Evolutionary conservation across 768 basidiomycete species (phyloP), one percentile per base, ranked within the genome.

Genomic region (Tylopilus sp.): DNA sequence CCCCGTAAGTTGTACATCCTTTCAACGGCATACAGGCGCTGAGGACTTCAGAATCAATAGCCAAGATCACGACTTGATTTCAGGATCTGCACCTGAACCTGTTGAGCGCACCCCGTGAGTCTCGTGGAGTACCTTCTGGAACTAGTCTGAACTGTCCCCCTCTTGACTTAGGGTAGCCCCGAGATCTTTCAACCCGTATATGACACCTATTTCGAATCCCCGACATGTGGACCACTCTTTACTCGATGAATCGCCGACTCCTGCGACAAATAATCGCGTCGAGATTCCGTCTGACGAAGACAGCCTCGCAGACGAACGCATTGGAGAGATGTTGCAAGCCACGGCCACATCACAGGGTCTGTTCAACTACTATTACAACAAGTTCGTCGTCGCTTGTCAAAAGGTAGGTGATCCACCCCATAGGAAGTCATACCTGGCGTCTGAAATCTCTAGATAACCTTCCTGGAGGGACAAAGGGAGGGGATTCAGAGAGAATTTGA

Each of bases 191-290:
- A 67, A 65, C 44, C 65, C 63, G 1, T 65, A 65, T 36, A 43
- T 65, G 65, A 65, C 64, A 19, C 64, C 64, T 0, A 1, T 65
- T 24, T 65, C 62, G n/a, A 64, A 67, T 41, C 54, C 65, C 19
- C 59, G 64, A 33, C 47, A 33, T 21, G 41, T 26, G 5, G 38
- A 44, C 34, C n/a, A 50, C 21, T 49, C 40, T 42, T 38, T 21
- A 10, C 37, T 37, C 14, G 12, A 45, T 16, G 17, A 22, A 2
- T 50, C 62, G 16, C 64, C 57, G 4, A 59, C 45, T n/a, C 42
- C 45, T 24, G 30, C 34, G 33, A 31, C n/a, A 4, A 30, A 43
- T 29, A n/a, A 16, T 31, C 25, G 29, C 41, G 6, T 6, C 1
- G 37, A 34, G 9, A 21, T 25, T 2, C 13, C 21, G 46, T 12